Base-by-base conservation (phyloP, 2,329 filamentous ascomycete species). In the Ophiostoma quercus region DNA sequence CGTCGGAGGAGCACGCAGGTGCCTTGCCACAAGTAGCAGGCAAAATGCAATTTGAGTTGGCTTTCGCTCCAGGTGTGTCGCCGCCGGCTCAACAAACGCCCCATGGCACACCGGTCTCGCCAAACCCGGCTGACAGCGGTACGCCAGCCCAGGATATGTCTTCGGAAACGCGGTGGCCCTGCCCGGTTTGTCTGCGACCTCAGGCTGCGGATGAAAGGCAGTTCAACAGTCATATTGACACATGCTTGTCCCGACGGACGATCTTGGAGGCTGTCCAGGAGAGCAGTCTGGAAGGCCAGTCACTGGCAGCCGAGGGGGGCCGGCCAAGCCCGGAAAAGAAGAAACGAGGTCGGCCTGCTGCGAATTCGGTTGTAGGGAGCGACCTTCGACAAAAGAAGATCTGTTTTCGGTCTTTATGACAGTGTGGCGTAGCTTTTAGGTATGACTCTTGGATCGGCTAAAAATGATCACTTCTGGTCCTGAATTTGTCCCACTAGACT, bases 191-290 rank as follows among this genome's bases (percentile, higher is more conserved):
- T 78, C 80, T 82, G n/a, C 83, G 89, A 19, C 89, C 92, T 0
- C 94, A 97, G 76, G 76, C 82, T 0, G 86, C 92, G 0, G 85
- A 94, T 67, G 92, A 97, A 77, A 84, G 84, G 65, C 81, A 80
- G 0, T 96, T 98, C 79, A 99, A 99, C 74, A 87, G 90, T 70
- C 95, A 99, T 76, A 93, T 99, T 68, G 95, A 99, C 77, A 85
- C 91, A 9, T 99, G 95, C 77, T 84, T 99, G 1, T 97, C 94
- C 0, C 85, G 89, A 69, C 88, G 91, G 76, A 92, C 92, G 0
- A 98, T 99, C 75, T 90, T 90, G 65, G 92, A 97, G 75, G 90
- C 88, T 0, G 89, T 95, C 0, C 88, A 92, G 70, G 84, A 84
- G 69, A 79, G 83, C 71, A 76, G 76, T 67, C 67, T 76, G 37